Base-by-base conservation (phyloP, 495 filamentous ascomycete species). In the Schizothecium vesticola region DNA sequence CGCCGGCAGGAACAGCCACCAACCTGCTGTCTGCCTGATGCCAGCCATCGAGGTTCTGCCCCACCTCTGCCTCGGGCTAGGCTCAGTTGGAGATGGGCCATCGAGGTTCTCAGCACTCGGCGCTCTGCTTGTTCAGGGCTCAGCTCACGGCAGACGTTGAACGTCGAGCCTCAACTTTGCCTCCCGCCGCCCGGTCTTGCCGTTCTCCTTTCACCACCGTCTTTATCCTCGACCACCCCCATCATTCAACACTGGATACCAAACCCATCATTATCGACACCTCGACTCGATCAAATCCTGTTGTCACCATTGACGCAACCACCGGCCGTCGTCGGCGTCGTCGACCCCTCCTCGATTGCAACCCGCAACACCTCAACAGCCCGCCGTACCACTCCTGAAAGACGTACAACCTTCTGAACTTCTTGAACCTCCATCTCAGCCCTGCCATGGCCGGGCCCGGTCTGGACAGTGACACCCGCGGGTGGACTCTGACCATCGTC, bases 401-500 rank as follows among this genome's bases (percentile, higher is more conserved):
- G 36, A n/a, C 36, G 19, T 7, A 51, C 36, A 51, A 51, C 36
- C 36, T 51, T 5, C 19, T 51, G 43, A n/a, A n/a, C 19, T 6
- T n/a, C 16, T 11, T 51, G 43, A n/a, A n/a, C 19, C 19, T n/a
- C 16, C 6, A 8, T n/a, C 6, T n/a, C 43, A 51, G 43, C 43
- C 43, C 43, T 51, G 43, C 16, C 43, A 51, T 51, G 43, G 43
- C 43, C 43, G 67, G 65, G 59, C 66, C 65, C 26, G 78, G 73
- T 43, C 80, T 89, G 81, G 85, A 87, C 75, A 96, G 96, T 78
- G 94, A 99, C 80, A 88, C 89, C 25, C 86, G 92, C 71, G 95
- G 96, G 67, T 99, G 95, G 95, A 89, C 97, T 59, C 90, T 99
- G 90, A 90, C 89, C 72, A 85, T 83, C 59, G 86, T 93, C 72